Evolutionary conservation across 179 eudicot species (phyloP).

Genomic region (Spinacia oleracea): DNA sequence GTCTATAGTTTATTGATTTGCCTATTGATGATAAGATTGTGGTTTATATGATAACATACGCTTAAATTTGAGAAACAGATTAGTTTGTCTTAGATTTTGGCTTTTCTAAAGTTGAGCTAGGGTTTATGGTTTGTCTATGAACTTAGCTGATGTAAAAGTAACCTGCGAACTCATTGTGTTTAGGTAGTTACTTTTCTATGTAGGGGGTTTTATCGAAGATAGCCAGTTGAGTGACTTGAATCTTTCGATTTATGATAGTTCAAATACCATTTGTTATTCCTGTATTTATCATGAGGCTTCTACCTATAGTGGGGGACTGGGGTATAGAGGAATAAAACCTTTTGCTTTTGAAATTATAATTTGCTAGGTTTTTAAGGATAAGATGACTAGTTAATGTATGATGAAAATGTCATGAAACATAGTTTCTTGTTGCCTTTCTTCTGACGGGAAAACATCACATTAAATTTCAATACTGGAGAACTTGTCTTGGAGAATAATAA

Average conservation of each 20-base stretch:
- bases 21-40: neutral
- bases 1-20: neutral
- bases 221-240: neutral
- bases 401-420: no score
- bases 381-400: no score
- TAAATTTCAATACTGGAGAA: no score
- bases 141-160: neutral
- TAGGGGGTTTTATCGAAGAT: neutral
- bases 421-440: no score
- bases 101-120: neutral
- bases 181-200: neutral
- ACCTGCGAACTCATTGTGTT: neutral
- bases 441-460: no score
- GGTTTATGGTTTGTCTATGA: neutral
- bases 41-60: neutral
- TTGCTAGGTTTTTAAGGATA: no score
- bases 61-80: neutral
- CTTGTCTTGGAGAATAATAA: no score
- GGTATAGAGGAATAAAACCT: no score
- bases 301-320: no score
- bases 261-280: no score
- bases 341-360: no score
- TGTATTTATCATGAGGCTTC: neutral
- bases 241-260: neutral
- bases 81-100: neutral